These are phyloP conservation scores for Lindgomyces ingoldianus DNA, from an alignment of 495 filamentous ascomycete species.

Conservation along the genomic window DNA sequence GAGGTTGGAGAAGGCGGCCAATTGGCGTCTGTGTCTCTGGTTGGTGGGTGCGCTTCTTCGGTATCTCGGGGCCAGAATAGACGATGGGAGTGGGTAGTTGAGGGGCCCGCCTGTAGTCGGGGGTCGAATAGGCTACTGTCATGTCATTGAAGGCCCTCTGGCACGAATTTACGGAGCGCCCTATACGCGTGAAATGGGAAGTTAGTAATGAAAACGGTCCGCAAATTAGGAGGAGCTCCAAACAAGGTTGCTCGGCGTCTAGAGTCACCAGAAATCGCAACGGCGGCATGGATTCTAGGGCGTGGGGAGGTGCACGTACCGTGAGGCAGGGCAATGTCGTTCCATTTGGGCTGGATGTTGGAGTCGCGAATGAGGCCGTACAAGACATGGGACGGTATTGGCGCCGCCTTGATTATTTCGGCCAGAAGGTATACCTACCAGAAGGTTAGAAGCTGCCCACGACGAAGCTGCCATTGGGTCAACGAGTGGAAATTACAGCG, in stretches of 20 bases:
- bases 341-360: slow-evolving; percentile 57
- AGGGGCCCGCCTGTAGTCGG: slow-evolving; percentile 21
- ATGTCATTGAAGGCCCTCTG: slow-evolving; percentile 42
- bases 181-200: slow-evolving; percentile 29
- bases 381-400: slow-evolving; percentile 53
- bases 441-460: slow-evolving; percentile 17
- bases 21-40: slow-evolving; percentile 29
- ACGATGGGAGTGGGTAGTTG: slow-evolving; percentile 25
- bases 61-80: slow-evolving; percentile 33
- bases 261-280: not conserved
- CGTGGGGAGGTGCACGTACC: slow-evolving; percentile 42
- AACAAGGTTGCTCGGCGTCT: slow-evolving; percentile 4
- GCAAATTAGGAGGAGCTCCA: not conserved
- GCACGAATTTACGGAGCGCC: slow-evolving; percentile 50
- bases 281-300: slow-evolving; percentile 8
- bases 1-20: slow-evolving; percentile 42
- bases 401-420: slow-evolving; percentile 62
- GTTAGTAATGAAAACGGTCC: slow-evolving; percentile 3
- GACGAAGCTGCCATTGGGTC: slow-evolving; percentile 14
- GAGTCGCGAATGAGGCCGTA: slow-evolving; percentile 53
- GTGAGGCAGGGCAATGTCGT: slow-evolving; percentile 59
- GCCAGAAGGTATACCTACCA: slow-evolving; percentile 56
- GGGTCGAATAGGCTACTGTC: slow-evolving; percentile 15
- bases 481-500: not conserved
- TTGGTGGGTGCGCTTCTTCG: slow-evolving; percentile 37